phyloP scores from a whole-genome alignment of 805 yeast genomes.

The Komagataella kurtzmanii region DNA sequence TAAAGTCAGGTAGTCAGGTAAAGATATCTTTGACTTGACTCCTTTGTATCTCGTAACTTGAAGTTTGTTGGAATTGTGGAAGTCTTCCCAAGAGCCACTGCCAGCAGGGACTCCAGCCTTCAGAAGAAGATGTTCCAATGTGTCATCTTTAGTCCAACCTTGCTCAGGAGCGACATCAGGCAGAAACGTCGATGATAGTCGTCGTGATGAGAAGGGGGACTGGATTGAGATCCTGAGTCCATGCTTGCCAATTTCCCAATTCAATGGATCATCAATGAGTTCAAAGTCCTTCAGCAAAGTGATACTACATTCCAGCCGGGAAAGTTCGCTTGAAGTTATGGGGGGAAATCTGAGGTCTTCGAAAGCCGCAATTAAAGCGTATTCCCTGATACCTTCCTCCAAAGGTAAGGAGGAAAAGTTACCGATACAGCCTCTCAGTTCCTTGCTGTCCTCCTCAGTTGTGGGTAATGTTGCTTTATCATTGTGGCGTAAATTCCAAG shows the following conservation, averaged over 20 bases:
- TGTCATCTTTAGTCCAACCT: conserved; percentile 63
- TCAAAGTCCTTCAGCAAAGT: conserved; percentile 54
- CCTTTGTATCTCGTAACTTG: conserved; percentile 45
- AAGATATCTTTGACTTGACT: conserved; percentile 26
- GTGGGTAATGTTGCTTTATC: conserved; percentile 1
- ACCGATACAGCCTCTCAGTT: conserved; percentile 87
- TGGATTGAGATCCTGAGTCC: conserved; percentile 50
- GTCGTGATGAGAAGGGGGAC: conserved; percentile 12
- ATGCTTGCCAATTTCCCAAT: conserved; percentile 76
- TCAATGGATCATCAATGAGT: conserved; percentile 33
- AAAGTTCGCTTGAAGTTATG: conserved; percentile 39
- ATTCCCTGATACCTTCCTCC: conserved; percentile 45
- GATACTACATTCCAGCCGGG: conserved; percentile 38
- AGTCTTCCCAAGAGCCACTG: conserved; percentile 12
- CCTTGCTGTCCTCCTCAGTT: conserved; percentile 13
- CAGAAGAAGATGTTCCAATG: conserved; percentile 52
- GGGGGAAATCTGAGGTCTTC: conserved; percentile 73
- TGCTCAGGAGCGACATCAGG: conserved; percentile 89
- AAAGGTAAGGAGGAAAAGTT: conserved; percentile 51
- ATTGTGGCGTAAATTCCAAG: conserved; percentile 50
- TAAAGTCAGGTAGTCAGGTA: conserved; percentile 22
- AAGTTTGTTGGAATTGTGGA: conserved; percentile 15
- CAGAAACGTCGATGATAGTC: conserved; percentile 65
- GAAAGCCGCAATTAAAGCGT: conserved; percentile 57
- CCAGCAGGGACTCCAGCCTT: conserved; percentile 47